Evolutionary conservation across 2,329 filamentous ascomycete species (phyloP).

Genomic region (Arthrobotrys sinensis): DNA sequence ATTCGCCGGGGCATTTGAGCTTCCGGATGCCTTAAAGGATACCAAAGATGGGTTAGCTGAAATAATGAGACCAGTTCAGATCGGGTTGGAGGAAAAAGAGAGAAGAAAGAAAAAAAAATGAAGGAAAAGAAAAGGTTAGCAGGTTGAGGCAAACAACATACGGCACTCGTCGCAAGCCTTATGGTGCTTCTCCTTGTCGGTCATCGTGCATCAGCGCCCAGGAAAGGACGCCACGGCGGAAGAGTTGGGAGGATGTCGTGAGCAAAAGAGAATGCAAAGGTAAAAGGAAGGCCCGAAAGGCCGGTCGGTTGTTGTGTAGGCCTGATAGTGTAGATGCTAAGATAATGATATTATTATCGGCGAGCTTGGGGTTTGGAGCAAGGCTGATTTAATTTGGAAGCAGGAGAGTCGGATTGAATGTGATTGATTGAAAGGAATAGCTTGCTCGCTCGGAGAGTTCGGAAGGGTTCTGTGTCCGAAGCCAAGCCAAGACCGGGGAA

Average conservation of each 20-base stretch:
- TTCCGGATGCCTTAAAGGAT: conserved; percentile 73
- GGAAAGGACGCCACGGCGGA: conserved; percentile 12
- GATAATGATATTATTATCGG: background rate
- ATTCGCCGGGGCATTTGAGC: conserved; percentile 77
- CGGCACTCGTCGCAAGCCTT: conserved; percentile 79
- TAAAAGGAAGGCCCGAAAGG: background rate
- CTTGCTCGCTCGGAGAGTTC: conserved; percentile 27
- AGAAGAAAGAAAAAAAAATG: conserved; percentile 10
- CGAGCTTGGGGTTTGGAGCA: background rate
- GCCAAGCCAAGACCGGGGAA: conserved; percentile 22
- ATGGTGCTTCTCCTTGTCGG: conserved; percentile 69
- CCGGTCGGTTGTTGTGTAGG: background rate
- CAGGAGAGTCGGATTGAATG: background rate
- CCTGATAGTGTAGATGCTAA: background rate
- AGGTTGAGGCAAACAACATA: conserved; percentile 68
- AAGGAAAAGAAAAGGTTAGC: background rate
- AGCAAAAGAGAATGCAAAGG: background rate
- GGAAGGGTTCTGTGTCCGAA: conserved; percentile 22
- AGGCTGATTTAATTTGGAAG: background rate
- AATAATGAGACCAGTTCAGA: background rate
- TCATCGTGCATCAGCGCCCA: conserved; percentile 43
- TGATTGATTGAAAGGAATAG: conserved; percentile 19
- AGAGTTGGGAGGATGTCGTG: background rate
- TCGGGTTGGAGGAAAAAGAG: conserved; percentile 63
- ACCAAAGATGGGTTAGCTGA: conserved; percentile 13